A percentile compares a stretch with the other conserved stretches of the same genome.
These are phyloP conservation scores for Beauveria australis DNA, from an alignment of 2,329 filamentous ascomycete species.

Conservation along the genomic window DNA sequence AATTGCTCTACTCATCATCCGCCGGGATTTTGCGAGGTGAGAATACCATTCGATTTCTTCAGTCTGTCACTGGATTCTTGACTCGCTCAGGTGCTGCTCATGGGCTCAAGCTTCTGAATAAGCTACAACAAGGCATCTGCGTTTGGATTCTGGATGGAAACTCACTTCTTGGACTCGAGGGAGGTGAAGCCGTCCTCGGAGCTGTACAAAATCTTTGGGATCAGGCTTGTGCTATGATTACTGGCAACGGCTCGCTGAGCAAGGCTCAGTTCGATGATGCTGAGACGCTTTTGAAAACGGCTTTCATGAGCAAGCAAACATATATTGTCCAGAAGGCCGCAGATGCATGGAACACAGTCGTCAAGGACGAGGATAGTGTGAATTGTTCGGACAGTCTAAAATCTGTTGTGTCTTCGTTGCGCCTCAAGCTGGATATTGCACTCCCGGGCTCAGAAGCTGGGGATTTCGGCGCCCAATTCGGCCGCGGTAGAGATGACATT, in stretches of 20 bases:
- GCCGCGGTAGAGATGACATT: slow-evolving; percentile 39
- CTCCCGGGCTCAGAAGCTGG: slow-evolving; percentile 35
- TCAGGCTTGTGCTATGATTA: slow-evolving; percentile 33
- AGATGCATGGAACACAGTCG: slow-evolving; percentile 61
- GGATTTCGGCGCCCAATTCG: slow-evolving; percentile 31
- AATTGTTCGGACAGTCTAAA: slow-evolving; percentile 59
- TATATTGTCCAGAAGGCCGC: slow-evolving; percentile 43
- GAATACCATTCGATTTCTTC: slow-evolving; percentile 39
- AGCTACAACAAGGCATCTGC: slow-evolving; percentile 53
- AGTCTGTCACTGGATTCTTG: slow-evolving; percentile 45
- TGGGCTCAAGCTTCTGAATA: slow-evolving; percentile 40
- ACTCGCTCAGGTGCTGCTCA: slow-evolving; percentile 7
- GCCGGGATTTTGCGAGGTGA: slow-evolving; percentile 29
- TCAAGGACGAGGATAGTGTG: slow-evolving; percentile 50
- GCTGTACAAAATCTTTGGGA: slow-evolving; percentile 43
- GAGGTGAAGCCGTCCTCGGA: slow-evolving; percentile 31
- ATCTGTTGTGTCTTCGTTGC: slow-evolving; percentile 51
- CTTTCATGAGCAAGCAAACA: slow-evolving; percentile 50
- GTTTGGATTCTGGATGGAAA: slow-evolving; percentile 56
- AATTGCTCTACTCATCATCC: slow-evolving; percentile 43
- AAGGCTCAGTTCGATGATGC: slow-evolving; percentile 42
- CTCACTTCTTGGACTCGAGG: slow-evolving; percentile 32
- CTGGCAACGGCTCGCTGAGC: slow-evolving; percentile 26
- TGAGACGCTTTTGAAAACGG: slow-evolving; percentile 46
- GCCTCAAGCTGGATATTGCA: slow-evolving; percentile 40